Conservation (phyloP, 371 early-diverging fungal species). For the Sporodiniella umbellata region DNA sequence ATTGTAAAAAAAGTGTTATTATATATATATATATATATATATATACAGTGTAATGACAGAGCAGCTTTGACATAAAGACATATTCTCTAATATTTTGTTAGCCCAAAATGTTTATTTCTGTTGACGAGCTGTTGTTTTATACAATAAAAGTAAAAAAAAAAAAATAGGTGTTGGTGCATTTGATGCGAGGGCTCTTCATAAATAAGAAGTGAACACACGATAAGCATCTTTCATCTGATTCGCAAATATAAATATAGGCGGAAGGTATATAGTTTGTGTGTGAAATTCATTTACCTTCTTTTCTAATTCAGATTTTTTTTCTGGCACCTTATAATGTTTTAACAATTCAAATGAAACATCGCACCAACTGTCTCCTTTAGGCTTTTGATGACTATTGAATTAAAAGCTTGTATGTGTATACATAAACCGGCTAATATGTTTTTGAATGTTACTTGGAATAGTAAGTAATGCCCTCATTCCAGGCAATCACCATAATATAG, state of each 20-base stretch:
- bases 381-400: slow-evolving; percentile 1
- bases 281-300: slow-evolving; percentile 5
- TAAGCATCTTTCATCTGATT: slow-evolving; percentile 9
- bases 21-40: no score
- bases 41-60: no score
- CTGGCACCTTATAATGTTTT: not conserved
- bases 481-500: slow-evolving; percentile 17
- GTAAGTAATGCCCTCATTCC: slow-evolving; percentile 11
- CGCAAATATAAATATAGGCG: not conserved
- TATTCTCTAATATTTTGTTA: no score
- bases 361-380: slow-evolving; percentile 6
- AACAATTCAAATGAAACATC: slow-evolving; percentile 7
- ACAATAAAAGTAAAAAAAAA: no score
- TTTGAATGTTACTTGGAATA: not conserved
- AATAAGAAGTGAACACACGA: slow-evolving; percentile 1
- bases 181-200: no score
- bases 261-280: not conserved
- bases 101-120: no score
- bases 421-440: no score
- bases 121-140: no score
- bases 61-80: no score
- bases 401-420: not conserved
- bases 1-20: no score
- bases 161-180: no score
- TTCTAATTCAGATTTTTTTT: slow-evolving; percentile 3